Percentiles rank a stretch among this genome's conserved stretches.
Conservation (phyloP, 805 yeast genomes). For the Candida sakaeoensis region DNA sequence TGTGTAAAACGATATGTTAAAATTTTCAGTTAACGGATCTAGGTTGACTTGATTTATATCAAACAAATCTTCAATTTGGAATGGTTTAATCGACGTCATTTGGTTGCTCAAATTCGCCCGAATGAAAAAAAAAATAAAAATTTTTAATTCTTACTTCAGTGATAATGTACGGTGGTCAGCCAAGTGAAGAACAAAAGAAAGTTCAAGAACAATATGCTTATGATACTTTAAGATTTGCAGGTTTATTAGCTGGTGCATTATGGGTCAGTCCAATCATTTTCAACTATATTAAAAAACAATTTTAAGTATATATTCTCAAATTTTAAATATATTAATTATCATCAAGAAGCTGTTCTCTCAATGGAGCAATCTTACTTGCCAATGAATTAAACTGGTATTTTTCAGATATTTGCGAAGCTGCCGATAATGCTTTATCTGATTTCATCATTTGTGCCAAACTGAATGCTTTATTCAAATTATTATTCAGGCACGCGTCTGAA, state of each 20-base stretch:
- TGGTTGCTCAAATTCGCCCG: background rate
- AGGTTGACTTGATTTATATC: constrained; percentile 70
- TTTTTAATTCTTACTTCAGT: background rate
- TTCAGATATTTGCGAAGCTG: constrained; percentile 82
- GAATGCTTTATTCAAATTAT: constrained; percentile 61
- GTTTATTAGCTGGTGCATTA: constrained; percentile 59
- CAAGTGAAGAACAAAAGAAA: constrained; percentile 63
- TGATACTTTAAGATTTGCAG: constrained; percentile 57
- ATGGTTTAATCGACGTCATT: constrained; percentile 89
- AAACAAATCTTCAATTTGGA: constrained; percentile 81
- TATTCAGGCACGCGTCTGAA: constrained; percentile 68
- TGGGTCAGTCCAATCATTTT: constrained; percentile 55
- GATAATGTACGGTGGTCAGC: constrained; percentile 47
- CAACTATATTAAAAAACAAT: constrained; percentile 51
- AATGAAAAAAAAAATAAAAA: background rate
- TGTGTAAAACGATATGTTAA: constrained; percentile 75
- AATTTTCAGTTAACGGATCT: constrained; percentile 90
- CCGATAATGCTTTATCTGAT: constrained; percentile 74
- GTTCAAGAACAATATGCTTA: constrained; percentile 60
- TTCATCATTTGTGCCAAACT: constrained; percentile 66
- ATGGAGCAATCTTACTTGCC: constrained; percentile 33
- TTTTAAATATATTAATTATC: constrained; percentile 7
- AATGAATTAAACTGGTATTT: constrained; percentile 43
- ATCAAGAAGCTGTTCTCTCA: constrained; percentile 33
- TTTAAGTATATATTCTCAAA: constrained; percentile 20